Base-by-base conservation (phyloP, 306 rosid species). In the Acacia crassicarpa region DNA sequence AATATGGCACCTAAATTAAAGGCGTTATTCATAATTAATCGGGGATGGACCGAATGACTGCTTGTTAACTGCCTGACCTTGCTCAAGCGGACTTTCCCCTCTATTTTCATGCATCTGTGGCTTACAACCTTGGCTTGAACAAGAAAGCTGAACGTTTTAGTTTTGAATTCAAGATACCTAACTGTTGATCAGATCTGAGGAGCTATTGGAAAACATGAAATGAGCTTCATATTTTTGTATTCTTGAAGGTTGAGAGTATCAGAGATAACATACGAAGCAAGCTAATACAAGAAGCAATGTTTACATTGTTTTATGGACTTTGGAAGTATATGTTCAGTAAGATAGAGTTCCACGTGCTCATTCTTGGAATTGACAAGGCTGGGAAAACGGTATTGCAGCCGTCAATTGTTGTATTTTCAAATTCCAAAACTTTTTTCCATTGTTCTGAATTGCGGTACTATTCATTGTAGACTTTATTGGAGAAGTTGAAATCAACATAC, bases 351-450 rank as follows among this genome's bases (percentile, higher is more conserved):
- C 99, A 91, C 80, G 95, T 96, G 19, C 98, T 96, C 83, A 94
- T 96, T 88, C 84, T 96, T 82, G 99, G 99, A 80, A 90, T 94
- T 73, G 99, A 93, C 93, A 96, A 96, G 88, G 91, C 99, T 71
- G 99, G 99, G n/a, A 96, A 96, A 87, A 94, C 99, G 72, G 99
- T 96, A 91, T 85, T 77, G 54, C 81, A 80, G 82, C 75, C 83
- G 80, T 76, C 56, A 15, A 56, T 25, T 67, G 25, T 85, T 67
- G 27, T 82, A 16, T 22, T 76, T 82, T 15, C 40, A 53, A 63
- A 72, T 81, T 56, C 17, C 59, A 70, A 45, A 77, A 35, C 65
- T 75, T 72, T 56, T 76, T 33, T 71, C 62, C 40, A 54, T 83
- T 63, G 56, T 51, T 70, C 45, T 81, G 80, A 82, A 41, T 78